Percentiles rank a stretch among this genome's conserved stretches.
Evolutionary conservation across 1,139 yeast genomes (phyloP).

Genomic region (Geotrichum histeridarum): DNA sequence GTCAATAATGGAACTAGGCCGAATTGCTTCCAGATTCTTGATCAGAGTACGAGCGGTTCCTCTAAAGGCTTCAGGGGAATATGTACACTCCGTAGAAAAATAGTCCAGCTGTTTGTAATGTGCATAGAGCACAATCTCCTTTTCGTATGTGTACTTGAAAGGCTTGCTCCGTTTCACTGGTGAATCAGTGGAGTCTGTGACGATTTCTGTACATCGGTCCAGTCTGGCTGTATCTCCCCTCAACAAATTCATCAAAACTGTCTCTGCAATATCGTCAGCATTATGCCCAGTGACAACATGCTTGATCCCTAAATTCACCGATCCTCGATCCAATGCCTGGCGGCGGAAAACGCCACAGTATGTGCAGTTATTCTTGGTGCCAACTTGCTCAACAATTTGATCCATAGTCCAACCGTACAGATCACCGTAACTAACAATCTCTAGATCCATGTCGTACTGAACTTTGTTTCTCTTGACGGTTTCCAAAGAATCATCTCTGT

Average conservation of each 20-base stretch:
- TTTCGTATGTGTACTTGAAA: conserved; percentile 90
- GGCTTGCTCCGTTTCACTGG: conserved; percentile 81
- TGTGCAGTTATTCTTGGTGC: conserved; percentile 90
- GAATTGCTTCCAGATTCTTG: conserved; percentile 80
- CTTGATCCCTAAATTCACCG: conserved; percentile 74
- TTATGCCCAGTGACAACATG: conserved; percentile 98
- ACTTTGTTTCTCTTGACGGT: conserved; percentile 89
- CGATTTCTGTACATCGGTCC: conserved; percentile 82
- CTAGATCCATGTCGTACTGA: conserved; percentile 84
- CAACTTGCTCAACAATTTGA: conserved; percentile 91
- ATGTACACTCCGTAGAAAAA: conserved; percentile 94
- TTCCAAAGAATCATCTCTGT: conserved; percentile 93
- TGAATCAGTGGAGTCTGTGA: conserved; percentile 63
- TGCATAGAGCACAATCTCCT: conserved; percentile 95
- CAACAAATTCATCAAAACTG: conserved; percentile 87
- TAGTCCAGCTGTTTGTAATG: conserved; percentile 93
- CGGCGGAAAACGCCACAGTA: conserved; percentile 96
- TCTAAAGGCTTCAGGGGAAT: conserved; percentile 97
- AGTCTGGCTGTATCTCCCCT: conserved; percentile 95
- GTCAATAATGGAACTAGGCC: conserved; percentile 93
- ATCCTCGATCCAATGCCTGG: conserved; percentile 95
- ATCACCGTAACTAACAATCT: conserved; percentile 84
- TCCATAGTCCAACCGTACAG: conserved; percentile 97
- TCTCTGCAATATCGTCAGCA: conserved; percentile 99
- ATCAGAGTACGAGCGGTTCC: conserved; percentile 93